Percentiles rank a stretch among this genome's conserved stretches.
These are phyloP conservation scores for Erysimum cheiranthoides DNA, from an alignment of 345 rosid species.

Conservation along the genomic window DNA sequence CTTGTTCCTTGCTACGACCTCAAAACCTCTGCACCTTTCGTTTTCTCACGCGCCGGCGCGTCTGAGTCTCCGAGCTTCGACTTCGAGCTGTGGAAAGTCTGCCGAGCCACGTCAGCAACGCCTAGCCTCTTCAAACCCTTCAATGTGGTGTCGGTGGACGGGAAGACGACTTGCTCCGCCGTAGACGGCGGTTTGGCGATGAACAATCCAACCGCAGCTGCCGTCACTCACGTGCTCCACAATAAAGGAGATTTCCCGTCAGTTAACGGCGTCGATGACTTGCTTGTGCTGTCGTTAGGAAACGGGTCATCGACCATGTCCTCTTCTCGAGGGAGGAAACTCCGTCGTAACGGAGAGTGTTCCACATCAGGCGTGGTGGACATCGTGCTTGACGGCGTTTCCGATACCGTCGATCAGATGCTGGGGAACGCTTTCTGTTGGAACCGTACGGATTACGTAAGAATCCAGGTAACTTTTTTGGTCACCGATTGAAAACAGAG, in stretches of 20 bases:
- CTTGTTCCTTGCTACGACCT: slow-evolving; percentile 97
- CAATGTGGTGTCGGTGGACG: slow-evolving; percentile 69
- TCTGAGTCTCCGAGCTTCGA: slow-evolving; percentile 86
- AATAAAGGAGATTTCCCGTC: slow-evolving; percentile 94
- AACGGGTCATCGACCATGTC: slow-evolving; percentile 61
- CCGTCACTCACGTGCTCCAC: slow-evolving; percentile 93
- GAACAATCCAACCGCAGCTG: slow-evolving; percentile 98
- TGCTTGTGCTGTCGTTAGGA: slow-evolving; percentile 82
- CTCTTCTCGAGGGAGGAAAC: slow-evolving; percentile 40
- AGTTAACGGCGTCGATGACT: slow-evolving; percentile 84
- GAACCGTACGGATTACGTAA: slow-evolving; percentile 91
- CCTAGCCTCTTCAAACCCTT: slow-evolving; percentile 89
- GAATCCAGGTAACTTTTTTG: slow-evolving; percentile 71
- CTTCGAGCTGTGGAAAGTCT: slow-evolving; percentile 90
- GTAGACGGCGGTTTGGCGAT: slow-evolving; percentile 94
- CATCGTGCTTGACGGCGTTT: slow-evolving; percentile 86
- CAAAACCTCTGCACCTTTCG: slow-evolving; percentile 90
- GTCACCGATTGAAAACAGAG: not conserved
- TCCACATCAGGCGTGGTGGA: slow-evolving; percentile 72
- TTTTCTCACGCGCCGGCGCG: slow-evolving; percentile 97
- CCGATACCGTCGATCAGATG: slow-evolving; percentile 96
- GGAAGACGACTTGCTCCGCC: slow-evolving; percentile 77
- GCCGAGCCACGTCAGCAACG: slow-evolving; percentile 90
- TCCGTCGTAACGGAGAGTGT: slow-evolving; percentile 64
- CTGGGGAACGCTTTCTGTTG: slow-evolving; percentile 92